These are phyloP conservation scores for Zalaria sp. DNA, from an alignment of 2,329 filamentous ascomycete species.

Conservation along the genomic window DNA sequence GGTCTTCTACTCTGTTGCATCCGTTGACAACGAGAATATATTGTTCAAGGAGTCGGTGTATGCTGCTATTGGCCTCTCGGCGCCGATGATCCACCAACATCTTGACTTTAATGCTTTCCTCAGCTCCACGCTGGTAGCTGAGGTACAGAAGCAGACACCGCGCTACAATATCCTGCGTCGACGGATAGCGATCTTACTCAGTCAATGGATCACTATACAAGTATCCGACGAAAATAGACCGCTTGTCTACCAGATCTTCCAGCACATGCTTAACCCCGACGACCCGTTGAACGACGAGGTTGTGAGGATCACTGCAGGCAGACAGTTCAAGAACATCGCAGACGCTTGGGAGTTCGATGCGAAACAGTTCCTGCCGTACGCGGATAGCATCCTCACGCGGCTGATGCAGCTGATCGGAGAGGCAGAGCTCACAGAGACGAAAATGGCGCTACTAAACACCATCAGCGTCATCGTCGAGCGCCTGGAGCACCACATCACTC, in stretches of 20 bases:
- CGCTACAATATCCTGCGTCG: conserved; percentile 74
- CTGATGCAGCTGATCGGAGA: conserved; percentile 68
- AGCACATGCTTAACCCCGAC: conserved; percentile 64
- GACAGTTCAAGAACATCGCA: conserved; percentile 66
- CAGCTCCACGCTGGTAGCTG: conserved; percentile 57
- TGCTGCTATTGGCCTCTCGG: conserved; percentile 77
- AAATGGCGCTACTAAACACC: conserved; percentile 78
- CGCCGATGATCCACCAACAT: conserved; percentile 56
- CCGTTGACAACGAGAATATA: conserved; percentile 51
- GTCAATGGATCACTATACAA: conserved; percentile 77
- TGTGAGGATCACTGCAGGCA: conserved; percentile 78
- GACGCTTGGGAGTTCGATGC: conserved; percentile 74
- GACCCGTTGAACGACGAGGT: conserved; percentile 76
- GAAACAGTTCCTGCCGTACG: conserved; percentile 62
- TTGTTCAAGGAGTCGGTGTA: conserved; percentile 89
- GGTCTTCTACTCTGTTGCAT: conserved; percentile 69
- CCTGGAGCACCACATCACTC: conserved; percentile 57
- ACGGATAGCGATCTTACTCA: conserved; percentile 75
- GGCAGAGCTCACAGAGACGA: conserved; percentile 73
- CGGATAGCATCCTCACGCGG: conserved; percentile 55
- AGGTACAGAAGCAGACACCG: conserved; percentile 55
- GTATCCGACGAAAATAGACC: conserved; percentile 53
- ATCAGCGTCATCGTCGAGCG: conserved; percentile 68
- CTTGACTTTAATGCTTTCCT: conserved; percentile 80
- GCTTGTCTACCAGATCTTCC: conserved; percentile 76